phyloP scores from a whole-genome alignment of 768 basidiomycete species.

The Ramaria rubella region DNA sequence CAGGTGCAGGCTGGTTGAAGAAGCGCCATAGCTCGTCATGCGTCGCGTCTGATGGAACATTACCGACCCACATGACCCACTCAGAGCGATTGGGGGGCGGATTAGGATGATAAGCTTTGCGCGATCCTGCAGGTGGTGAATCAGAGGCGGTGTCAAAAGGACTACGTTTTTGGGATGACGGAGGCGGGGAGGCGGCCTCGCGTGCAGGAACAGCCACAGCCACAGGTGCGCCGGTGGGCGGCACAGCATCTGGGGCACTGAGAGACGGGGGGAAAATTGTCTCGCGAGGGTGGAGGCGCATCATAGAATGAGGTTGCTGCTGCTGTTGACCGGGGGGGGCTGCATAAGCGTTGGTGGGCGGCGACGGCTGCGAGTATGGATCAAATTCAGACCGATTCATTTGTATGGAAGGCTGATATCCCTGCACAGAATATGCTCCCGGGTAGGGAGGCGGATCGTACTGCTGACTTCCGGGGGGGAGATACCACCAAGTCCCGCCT shows the following conservation, averaged over 20 bases:
- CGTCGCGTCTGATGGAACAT: conserved; percentile 77
- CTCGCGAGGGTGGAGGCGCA: background rate
- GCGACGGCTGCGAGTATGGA: background rate
- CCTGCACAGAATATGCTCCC: conserved; percentile 3
- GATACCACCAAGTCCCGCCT: conserved; percentile 11
- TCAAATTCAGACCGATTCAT: conserved; percentile 3
- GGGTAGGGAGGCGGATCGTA: conserved; percentile 12
- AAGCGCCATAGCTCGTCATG: conserved; percentile 84
- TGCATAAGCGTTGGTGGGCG: background rate
- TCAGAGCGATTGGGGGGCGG: conserved; percentile 71
- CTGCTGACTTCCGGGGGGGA: conserved; percentile 3
- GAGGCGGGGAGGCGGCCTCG: background rate
- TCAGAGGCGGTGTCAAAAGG: background rate
- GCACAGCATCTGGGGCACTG: background rate
- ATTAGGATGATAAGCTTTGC: conserved; percentile 62
- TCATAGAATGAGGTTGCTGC: background rate
- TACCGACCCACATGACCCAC: conserved; percentile 97
- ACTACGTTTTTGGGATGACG: background rate
- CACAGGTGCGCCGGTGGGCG: too few species aligned
- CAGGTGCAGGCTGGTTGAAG: conserved; percentile 43
- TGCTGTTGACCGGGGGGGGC: background rate
- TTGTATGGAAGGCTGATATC: conserved; percentile 6
- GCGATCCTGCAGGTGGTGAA: conserved; percentile 19
- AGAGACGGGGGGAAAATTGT: background rate
- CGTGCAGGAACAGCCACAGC: too few species aligned